phyloP scores from a whole-genome alignment of 805 yeast genomes.

The Starmerella stellata region DNA sequence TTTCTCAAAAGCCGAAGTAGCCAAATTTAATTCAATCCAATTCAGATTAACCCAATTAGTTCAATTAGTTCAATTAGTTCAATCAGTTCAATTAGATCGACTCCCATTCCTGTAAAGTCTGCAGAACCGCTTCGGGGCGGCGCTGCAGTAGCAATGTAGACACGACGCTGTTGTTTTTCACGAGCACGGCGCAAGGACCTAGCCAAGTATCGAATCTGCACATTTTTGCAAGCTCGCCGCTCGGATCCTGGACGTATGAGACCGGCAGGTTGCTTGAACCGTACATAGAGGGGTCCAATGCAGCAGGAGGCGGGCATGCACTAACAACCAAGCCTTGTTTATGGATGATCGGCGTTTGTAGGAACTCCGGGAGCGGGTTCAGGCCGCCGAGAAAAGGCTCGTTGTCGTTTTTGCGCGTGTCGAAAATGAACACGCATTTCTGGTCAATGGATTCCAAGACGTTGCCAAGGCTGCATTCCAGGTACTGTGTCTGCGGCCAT shows the following conservation, averaged over 20 bases:
- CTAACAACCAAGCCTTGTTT: conserved; percentile 9
- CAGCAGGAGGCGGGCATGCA: conserved; percentile 3
- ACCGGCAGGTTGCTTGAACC: conserved; percentile 2
- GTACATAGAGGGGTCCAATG: too few relatives aligned
- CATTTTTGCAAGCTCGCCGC: conserved; percentile 17
- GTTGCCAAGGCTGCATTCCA: conserved; percentile 5
- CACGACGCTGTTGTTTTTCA: conserved; percentile 16
- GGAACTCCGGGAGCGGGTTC: conserved; percentile 2
- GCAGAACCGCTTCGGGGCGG: conserved; percentile 4
- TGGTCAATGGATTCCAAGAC: conserved; percentile 11
- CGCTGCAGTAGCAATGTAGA: conserved; percentile 16
- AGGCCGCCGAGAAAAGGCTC: conserved; percentile 1
- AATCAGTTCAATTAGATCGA: too few relatives aligned
- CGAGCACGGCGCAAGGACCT: conserved; percentile 23
- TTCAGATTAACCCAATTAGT: too few relatives aligned
- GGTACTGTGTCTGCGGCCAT: conserved; percentile 1
- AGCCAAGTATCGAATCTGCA: conserved; percentile 21
- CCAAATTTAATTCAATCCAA: too few relatives aligned
- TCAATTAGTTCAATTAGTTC: too few relatives aligned
- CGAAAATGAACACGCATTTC: conserved; percentile 14
- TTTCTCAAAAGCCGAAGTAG: too few relatives aligned
- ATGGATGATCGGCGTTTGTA: conserved; percentile 8
- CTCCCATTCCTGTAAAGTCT: conserved; percentile 5
- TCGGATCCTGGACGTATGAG: conserved; percentile 16
- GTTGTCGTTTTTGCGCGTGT: conserved; percentile 5